phyloP scores from a whole-genome alignment of 495 filamentous ascomycete species.

The Daldinia decipiens region DNA sequence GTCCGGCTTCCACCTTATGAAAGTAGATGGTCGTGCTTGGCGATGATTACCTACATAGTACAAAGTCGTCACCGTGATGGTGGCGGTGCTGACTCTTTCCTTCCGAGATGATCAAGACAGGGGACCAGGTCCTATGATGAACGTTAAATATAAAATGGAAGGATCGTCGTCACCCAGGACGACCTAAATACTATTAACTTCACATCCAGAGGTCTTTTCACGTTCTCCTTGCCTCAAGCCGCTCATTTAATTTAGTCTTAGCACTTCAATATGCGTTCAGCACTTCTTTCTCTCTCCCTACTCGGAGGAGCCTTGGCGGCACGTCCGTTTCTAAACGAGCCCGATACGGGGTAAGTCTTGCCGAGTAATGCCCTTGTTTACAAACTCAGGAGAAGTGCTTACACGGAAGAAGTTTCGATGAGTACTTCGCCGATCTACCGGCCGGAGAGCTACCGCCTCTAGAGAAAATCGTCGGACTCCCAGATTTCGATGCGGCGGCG shows the following conservation, averaged over 20 bases:
- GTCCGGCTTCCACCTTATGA: conserved; percentile 1
- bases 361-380: not conserved
- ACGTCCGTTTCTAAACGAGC: conserved; percentile 46
- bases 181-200: not conserved
- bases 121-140: not conserved
- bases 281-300: conserved; percentile 21
- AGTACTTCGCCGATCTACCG: conserved; percentile 28
- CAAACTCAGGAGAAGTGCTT: conserved; percentile 5
- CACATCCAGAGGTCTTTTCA: not conserved
- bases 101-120: conserved; percentile 17
- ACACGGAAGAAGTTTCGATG: conserved; percentile 41
- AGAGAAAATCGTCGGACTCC: conserved; percentile 47
- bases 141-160: conserved; percentile 23
- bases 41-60: too few species aligned
- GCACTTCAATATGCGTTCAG: conserved; percentile 25
- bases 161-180: not conserved
- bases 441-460: conserved; percentile 45
- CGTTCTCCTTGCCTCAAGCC: conserved; percentile 4
- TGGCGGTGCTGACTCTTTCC: conserved; percentile 21
- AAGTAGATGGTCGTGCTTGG: conserved; percentile 21
- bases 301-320: conserved; percentile 38
- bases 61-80: conserved; percentile 5
- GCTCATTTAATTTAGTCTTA: conserved; percentile 1
- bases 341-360: conserved; percentile 43
- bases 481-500: conserved; percentile 52